Evolutionary conservation across 495 filamentous ascomycete species (phyloP).

Genomic region (Chaetomium cochliodes): DNA sequence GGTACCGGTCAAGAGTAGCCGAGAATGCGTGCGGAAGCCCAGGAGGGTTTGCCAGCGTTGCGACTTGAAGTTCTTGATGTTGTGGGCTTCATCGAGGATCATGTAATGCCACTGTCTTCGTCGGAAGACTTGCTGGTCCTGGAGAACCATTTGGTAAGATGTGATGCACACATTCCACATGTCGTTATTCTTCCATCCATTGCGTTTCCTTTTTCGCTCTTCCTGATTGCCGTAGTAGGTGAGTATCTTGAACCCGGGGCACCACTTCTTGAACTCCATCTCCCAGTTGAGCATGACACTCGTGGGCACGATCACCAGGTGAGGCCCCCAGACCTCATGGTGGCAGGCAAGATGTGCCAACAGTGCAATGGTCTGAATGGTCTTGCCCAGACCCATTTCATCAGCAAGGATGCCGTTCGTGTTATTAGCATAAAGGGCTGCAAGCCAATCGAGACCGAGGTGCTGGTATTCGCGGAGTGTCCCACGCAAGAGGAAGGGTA

Average conservation of each 20-base stretch:
- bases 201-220: slow-evolving; percentile 84
- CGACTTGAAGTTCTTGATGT: slow-evolving; percentile 99
- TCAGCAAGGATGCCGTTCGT: slow-evolving; percentile 99
- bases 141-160: slow-evolving; percentile 91
- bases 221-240: slow-evolving; percentile 94
- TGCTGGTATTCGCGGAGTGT: slow-evolving; percentile 96
- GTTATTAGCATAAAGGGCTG: slow-evolving; percentile 82
- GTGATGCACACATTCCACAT: slow-evolving; percentile 97
- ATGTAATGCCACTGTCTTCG: slow-evolving; percentile 96
- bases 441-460: slow-evolving; percentile 94
- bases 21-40: slow-evolving; percentile 81
- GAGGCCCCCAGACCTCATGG: slow-evolving; percentile 91
- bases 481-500: slow-evolving; percentile 87
- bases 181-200: slow-evolving; percentile 86
- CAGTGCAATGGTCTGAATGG: slow-evolving; percentile 95
- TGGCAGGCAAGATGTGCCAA: slow-evolving; percentile 90
- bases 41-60: slow-evolving; percentile 94
- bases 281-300: slow-evolving; percentile 99
- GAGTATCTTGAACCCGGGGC: slow-evolving; percentile 95
- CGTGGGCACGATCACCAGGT: slow-evolving; percentile 94
- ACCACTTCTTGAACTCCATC: slow-evolving; percentile 99
- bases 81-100: slow-evolving; percentile 97
- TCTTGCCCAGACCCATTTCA: slow-evolving; percentile 99
- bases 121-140: slow-evolving; percentile 91
- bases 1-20: slow-evolving; percentile 90